Evolutionary conservation across 257 asterid genomes (phyloP), one percentile per base, ranked within the genome.

Genomic region (Jaltomata sinuosa): DNA sequence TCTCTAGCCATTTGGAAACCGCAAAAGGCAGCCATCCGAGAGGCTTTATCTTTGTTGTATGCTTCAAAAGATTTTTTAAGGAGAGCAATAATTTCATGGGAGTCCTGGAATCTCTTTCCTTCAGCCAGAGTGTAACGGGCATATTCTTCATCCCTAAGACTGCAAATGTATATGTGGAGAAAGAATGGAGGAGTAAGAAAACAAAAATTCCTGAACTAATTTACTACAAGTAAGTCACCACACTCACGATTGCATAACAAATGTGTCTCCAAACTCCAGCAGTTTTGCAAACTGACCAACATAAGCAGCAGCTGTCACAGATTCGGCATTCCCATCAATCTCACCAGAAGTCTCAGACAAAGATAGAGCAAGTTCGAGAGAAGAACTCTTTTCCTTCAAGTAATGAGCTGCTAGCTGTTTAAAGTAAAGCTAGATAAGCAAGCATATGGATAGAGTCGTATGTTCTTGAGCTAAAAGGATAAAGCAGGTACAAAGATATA

Each of bases 251-350:
- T 93, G 94, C 93, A 89, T 90, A 84, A 89, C 62, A 85, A 85
- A 89, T 67, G 88, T 82, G 68, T 90, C 95, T 86, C 90, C 97
- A 19, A 69, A 91, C 92, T 97, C 99, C 86, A 97, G 90, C 87
- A 97, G 86, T 89, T 92, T 90, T 83, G 94, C 91, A 92, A 94
- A 97, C 92, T 95, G 99, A 87, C 99, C 99, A 80, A 93, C 89
- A 89, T 94, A 95, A 34, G 80, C 83, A 82, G 98, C 92, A 87
- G 96, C 89, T 84, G 84, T 92, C 82, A 95, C 98, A 87, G 98
- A 95, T 61, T 97, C 98, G 34, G 92, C 89, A 87, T 88, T 91
- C 84, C 87, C 92, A 85, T 93, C 94, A 86, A 87, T 84, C 87
- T 90, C 89, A 87, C 53, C 88, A 84, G 87, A 88, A 89, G 88